Evolutionary conservation across 192 early-diverging fungal genomes (phyloP).

Genomic region (Nowakowskiella sp.): DNA sequence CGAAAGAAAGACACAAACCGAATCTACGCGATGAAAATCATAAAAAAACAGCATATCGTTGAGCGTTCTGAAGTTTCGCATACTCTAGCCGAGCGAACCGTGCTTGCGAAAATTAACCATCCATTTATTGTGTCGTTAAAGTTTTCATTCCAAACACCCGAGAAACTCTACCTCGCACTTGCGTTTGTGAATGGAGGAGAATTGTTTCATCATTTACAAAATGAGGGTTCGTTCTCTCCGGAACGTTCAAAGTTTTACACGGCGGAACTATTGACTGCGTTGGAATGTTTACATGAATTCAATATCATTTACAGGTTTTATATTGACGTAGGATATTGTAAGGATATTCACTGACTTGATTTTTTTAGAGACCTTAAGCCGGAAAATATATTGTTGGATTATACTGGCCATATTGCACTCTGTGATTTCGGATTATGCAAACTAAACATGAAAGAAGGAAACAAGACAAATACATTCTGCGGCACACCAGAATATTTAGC

Average conservation of each 20-base stretch:
- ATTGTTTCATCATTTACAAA: conserved; percentile 68
- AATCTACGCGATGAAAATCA: conserved; percentile 96
- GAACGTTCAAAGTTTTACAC: conserved; percentile 69
- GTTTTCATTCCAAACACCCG: conserved; percentile 67
- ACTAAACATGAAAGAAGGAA: conserved; percentile 87
- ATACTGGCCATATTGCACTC: conserved; percentile 86
- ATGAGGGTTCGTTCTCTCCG: conserved; percentile 52
- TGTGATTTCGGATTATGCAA: conserved; percentile 90
- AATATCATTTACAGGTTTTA: conserved; percentile 69
- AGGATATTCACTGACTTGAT: conserved; percentile 4
- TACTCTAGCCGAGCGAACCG: conserved; percentile 85
- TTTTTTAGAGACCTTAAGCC: conserved; percentile 78
- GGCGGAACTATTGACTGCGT: conserved; percentile 80
- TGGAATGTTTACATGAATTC: conserved; percentile 88
- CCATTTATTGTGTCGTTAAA: conserved; percentile 52
- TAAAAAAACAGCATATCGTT: conserved; percentile 89
- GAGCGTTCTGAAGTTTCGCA: conserved; percentile 88
- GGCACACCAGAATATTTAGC: conserved; percentile 89
- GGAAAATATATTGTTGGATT: conserved; percentile 92
- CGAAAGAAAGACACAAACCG: conserved; percentile 76
- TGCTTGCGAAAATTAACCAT: conserved; percentile 80
- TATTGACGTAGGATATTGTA: conserved; percentile 1
- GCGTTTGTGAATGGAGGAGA: conserved; percentile 96
- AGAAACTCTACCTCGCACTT: conserved; percentile 91
- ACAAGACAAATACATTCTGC: conserved; percentile 76